phyloP scores from a whole-genome alignment of 192 early-diverging fungal species.

The Coemansia sp. region DNA sequence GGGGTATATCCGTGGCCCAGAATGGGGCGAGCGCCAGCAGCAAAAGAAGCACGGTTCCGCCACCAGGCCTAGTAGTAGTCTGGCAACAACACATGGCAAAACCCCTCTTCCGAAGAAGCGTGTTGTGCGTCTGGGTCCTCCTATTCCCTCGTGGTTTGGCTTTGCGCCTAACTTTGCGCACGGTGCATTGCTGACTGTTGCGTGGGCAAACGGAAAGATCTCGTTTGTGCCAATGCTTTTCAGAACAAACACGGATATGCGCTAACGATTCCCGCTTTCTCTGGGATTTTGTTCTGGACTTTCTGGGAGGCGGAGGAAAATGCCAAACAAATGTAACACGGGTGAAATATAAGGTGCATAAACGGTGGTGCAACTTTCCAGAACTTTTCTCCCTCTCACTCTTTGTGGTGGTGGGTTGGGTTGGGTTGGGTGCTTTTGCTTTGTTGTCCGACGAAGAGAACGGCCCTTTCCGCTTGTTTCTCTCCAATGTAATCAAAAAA shows the following conservation, averaged over 20 bases:
- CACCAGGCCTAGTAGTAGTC: background rate
- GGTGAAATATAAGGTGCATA: too few relatives aligned
- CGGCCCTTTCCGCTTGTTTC: too few relatives aligned
- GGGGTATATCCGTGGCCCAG: constrained; percentile 54
- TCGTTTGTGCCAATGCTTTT: constrained; percentile 52
- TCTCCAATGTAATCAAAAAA: too few relatives aligned
- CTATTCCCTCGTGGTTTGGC: constrained; percentile 43
- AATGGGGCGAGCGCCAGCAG: constrained; percentile 39
- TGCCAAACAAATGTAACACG: too few relatives aligned
- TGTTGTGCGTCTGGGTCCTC: constrained; percentile 38
- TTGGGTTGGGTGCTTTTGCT: too few relatives aligned
- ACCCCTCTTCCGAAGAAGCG: constrained; percentile 40
- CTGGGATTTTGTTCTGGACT: too few relatives aligned
- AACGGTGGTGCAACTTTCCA: too few relatives aligned
- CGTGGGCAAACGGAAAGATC: constrained; percentile 57
- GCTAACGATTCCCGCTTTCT: background rate
- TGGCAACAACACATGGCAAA: too few relatives aligned
- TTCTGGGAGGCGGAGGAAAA: too few relatives aligned
- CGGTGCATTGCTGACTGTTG: constrained; percentile 50
- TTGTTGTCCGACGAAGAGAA: too few relatives aligned
- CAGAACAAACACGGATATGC: background rate
- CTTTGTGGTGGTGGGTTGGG: too few relatives aligned
- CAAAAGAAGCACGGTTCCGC: background rate
- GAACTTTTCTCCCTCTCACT: too few relatives aligned
- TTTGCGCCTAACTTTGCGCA: constrained; percentile 50